Evolutionary conservation across 176 grass and related monocot genomes (phyloP).

Genomic region (Aegilops umbellulata): DNA sequence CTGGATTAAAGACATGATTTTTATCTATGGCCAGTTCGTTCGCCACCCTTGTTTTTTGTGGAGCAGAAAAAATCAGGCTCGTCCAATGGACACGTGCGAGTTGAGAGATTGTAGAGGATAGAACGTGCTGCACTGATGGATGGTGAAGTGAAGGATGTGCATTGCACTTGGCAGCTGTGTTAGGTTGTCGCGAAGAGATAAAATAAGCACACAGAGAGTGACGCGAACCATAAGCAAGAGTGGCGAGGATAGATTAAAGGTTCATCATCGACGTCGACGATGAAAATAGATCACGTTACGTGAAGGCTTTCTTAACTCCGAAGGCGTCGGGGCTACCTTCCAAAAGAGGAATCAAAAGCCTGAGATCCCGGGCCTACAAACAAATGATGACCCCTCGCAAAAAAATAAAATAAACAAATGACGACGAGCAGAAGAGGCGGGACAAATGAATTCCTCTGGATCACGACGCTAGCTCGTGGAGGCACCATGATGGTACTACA

Average conservation of each 20-base stretch:
- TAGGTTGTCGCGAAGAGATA: background rate
- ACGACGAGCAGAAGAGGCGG: background rate
- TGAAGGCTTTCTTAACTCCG: background rate
- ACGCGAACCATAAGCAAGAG: too few relatives aligned
- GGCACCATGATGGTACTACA: too few relatives aligned
- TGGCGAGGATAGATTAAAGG: too few relatives aligned
- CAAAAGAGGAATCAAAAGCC: background rate
- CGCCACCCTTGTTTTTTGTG: too few relatives aligned
- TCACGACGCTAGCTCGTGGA: background rate
- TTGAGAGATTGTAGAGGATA: background rate
- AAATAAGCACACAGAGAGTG: too few relatives aligned
- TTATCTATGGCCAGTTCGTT: too few relatives aligned
- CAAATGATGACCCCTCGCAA: too few relatives aligned
- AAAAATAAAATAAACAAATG: too few relatives aligned
- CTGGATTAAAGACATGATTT: background rate
- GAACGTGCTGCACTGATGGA: background rate
- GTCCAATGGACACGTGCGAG: slow-evolving; percentile 13
- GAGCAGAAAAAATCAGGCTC: background rate
- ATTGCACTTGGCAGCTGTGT: background rate
- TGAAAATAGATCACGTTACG: background rate
- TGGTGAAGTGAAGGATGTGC: background rate
- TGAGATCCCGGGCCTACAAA: background rate
- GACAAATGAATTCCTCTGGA: too few relatives aligned
- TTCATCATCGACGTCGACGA: background rate
- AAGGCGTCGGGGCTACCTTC: background rate